Evolutionary conservation across 164 flowering plant species (phyloP).

Genomic region (Protea cynaroides): DNA sequence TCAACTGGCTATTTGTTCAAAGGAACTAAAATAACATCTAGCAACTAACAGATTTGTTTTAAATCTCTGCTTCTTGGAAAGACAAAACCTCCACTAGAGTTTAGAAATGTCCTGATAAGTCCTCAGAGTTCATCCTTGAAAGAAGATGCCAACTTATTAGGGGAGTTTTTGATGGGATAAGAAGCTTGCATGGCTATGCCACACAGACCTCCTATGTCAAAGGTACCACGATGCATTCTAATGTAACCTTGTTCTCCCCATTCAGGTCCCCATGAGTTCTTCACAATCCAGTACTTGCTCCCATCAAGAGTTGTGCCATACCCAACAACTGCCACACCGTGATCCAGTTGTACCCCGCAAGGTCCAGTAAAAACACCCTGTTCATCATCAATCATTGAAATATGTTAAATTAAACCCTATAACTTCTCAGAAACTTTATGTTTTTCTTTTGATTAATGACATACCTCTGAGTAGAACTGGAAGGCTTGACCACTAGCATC

Average conservation of each 20-base stretch:
- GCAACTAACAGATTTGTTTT: too few relatives aligned
- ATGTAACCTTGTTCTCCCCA: constrained; percentile 94
- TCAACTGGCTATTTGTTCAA: too few relatives aligned
- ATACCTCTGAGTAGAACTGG: constrained; percentile 80
- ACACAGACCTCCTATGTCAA: constrained; percentile 51
- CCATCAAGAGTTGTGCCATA: constrained; percentile 75
- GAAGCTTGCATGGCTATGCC: constrained; percentile 91
- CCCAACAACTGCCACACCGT: constrained; percentile 81
- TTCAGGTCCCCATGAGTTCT: constrained; percentile 88
- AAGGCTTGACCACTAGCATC: constrained; percentile 63
- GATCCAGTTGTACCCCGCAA: constrained; percentile 70
- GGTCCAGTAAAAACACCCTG: constrained; percentile 77
- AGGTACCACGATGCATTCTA: constrained; percentile 57
- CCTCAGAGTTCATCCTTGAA: constrained; percentile 57
- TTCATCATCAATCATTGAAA: background rate
- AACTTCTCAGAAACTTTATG: background rate
- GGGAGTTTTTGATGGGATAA: constrained; percentile 63
- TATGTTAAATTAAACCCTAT: too few relatives aligned
- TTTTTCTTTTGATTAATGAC: too few relatives aligned
- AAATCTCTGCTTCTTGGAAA: too few relatives aligned
- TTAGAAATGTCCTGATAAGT: too few relatives aligned
- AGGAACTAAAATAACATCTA: too few relatives aligned
- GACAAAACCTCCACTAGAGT: too few relatives aligned
- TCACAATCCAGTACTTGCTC: constrained; percentile 85
- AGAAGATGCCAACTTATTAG: constrained; percentile 23